phyloP scores from a whole-genome alignment of 352 stramenopile species.

The Aphanomyces cochlioides region DNA sequence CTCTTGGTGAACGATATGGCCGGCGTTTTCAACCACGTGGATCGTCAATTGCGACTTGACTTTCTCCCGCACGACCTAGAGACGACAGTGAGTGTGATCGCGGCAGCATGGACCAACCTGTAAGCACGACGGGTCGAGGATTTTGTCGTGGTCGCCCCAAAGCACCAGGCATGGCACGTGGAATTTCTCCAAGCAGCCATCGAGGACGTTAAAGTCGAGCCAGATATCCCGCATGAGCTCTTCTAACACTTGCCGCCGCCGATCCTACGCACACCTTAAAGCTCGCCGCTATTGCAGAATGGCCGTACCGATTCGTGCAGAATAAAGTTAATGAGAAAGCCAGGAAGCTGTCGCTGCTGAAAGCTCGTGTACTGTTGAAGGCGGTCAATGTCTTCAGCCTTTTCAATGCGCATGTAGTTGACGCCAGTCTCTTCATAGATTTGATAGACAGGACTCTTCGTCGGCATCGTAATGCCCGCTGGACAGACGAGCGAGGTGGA shows the following conservation, averaged over 20 bases:
- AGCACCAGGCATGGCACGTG: conserved; percentile 54
- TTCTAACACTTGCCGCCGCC: conserved; percentile 51
- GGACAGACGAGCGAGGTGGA: conserved; percentile 72
- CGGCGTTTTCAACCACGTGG: conserved; percentile 58
- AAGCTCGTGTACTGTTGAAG: conserved; percentile 51
- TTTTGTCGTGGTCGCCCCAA: conserved; percentile 67
- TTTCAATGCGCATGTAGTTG: conserved; percentile 63
- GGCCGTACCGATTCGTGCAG: conserved; percentile 41
- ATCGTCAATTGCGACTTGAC: conserved; percentile 44
- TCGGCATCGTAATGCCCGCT: conserved; percentile 62
- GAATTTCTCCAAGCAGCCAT: conserved; percentile 58
- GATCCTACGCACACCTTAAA: conserved; percentile 30
- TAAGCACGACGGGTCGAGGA: conserved; percentile 65
- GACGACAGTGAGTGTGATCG: not conserved
- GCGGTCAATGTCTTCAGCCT: conserved; percentile 51
- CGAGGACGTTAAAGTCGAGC: conserved; percentile 50
- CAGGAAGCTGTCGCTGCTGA: conserved; percentile 38
- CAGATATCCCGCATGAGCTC: conserved; percentile 61
- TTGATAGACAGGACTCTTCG: conserved; percentile 54
- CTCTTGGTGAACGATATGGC: conserved; percentile 69
- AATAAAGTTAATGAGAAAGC: conserved; percentile 34
- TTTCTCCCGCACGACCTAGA: conserved; percentile 26
- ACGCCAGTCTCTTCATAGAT: conserved; percentile 57
- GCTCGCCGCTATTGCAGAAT: not conserved
- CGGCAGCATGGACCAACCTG: conserved; percentile 33